Conservation (phyloP, 2,329 filamentous ascomycete genomes). For the Chaetothyriales sp. region DNA sequence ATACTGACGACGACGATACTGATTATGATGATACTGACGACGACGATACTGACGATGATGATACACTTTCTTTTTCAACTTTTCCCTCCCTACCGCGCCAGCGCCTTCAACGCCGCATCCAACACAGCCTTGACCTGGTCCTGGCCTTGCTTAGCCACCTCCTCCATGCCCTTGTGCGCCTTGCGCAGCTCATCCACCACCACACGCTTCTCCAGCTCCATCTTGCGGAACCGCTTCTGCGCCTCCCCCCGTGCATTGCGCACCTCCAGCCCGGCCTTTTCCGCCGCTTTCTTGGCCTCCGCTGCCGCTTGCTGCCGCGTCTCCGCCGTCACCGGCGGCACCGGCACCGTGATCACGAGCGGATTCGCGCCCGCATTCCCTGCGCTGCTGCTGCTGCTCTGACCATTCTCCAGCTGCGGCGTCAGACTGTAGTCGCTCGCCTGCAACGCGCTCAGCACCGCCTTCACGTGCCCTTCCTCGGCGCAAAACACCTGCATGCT, state of each 20-base stretch:
- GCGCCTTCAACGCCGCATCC: conserved; percentile 24
- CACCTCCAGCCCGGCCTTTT: conserved; percentile 28
- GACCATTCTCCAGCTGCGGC: conserved; percentile 20
- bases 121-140: conserved; percentile 34
- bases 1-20: too few relatives aligned
- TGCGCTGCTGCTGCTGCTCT: neutral
- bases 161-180: conserved; percentile 36
- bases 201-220: conserved; percentile 31
- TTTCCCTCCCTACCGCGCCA: conserved; percentile 6
- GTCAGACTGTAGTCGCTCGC: conserved; percentile 31
- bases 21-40: too few relatives aligned
- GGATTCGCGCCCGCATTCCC: conserved; percentile 27
- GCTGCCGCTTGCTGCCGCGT: conserved; percentile 29
- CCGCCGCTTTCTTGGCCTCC: conserved; percentile 30
- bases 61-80: neutral
- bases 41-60: too few relatives aligned
- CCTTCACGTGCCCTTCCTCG: conserved; percentile 44
- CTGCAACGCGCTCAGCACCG: conserved; percentile 30
- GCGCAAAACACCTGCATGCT: conserved; percentile 49
- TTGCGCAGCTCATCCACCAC: conserved; percentile 33
- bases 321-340: conserved; percentile 35
- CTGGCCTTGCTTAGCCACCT: conserved; percentile 32
- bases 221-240: conserved; percentile 32
- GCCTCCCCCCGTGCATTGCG: conserved; percentile 30
- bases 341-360: conserved; percentile 32